Base-by-base conservation (phyloP, 352 stramenopile genomes). In the Pythium sukuiense region DNA sequence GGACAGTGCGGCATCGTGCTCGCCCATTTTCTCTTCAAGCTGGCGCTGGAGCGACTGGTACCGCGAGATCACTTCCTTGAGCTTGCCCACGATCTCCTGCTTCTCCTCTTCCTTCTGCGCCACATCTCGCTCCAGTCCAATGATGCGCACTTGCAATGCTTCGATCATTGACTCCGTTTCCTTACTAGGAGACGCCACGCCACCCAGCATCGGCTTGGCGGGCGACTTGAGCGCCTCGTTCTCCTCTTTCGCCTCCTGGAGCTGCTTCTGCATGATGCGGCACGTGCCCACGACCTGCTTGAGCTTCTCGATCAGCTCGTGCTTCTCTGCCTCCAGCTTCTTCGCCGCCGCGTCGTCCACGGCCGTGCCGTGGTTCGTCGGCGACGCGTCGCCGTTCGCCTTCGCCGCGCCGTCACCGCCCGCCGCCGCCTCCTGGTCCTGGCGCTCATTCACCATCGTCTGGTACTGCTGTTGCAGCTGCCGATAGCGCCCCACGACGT, bases 301-400 rank as follows among this genome's bases (percentile, higher is more conserved):
- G 59, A 91, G 79, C 67, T 93, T 91, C 62, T 83, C 79, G 24
- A 93, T 85, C 45, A 93, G 79, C 71, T 90, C 81, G 29, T 77
- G 73, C 65, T 92, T 91, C 59, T 90, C 80, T 9, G 66, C 69
- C 50, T 90, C 83, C 11, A 92, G 74, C 65, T 76, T 78, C 53
- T 83, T 73, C 55, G 80, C 72, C 0, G 69, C 70, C 14, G 59
- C 53, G 29, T 81, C 69, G 11, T 77, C 65, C 59, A 43, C 58
- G 9, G 55, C 53, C 0, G 46, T 43, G 26, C 50, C 46, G 56
- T 64, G 61, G 49, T 65, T 69, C n/a, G 65, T 67, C 7, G 59
- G 65, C 46, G 59, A 67, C 3, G 16, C 59, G 3, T 71, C 55
- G 50, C 55, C 61, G 39, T 55, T 54, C 37, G 37, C 37, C 39